Base-by-base conservation (phyloP, 768 basidiomycete genomes). In the Collybia sordida region DNA sequence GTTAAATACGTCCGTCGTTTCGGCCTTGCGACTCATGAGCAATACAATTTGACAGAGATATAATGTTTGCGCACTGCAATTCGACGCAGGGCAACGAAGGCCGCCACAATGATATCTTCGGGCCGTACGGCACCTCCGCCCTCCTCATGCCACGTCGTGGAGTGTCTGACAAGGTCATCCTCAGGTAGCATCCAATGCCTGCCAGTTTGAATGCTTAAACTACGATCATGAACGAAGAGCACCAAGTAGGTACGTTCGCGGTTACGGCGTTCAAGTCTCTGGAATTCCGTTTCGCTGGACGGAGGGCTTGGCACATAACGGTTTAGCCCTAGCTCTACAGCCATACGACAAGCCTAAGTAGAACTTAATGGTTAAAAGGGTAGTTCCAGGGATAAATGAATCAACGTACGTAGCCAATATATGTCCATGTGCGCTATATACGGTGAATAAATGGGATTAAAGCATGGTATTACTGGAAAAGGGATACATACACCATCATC, bases 141-240 rank as follows among this genome's bases (percentile, higher is more conserved):
- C 34, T 75, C 74, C 61, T 82, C 77, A 62, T 91, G 90, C 90
- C 91, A 93, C 19, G 73, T 77, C 31, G 65, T 69, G 3, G 86
- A 79, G 58, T 87, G 77, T 52, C 85, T 77, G 51, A 92, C 79
- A 50, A 91, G 75, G 47, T 91, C 88, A 60, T 89, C 88, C 72
- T 92, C 90, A 7, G 87, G 88, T 17, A 93, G 77, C 91, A 93
- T 93, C 89, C 89, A 92, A 52, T 82, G 83, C 37, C 87, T 76
- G 42, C 90, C 91, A 1, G 90, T 92, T 66, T 93, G 90, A 66
- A 87, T 91, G 68, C 85, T 88, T 40, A 93, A 75, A 60, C 86
- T 89, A 47, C 90, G 85, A 66, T 93, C 90, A 59, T 93, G 91
- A 37, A 90, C 85, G 59, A 88, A 93, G 12, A 93, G 69, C 12